Percentiles rank a stretch among this genome's conserved stretches.
phyloP scores from a whole-genome alignment of 306 rosid genomes.

The Malus asiatica region DNA sequence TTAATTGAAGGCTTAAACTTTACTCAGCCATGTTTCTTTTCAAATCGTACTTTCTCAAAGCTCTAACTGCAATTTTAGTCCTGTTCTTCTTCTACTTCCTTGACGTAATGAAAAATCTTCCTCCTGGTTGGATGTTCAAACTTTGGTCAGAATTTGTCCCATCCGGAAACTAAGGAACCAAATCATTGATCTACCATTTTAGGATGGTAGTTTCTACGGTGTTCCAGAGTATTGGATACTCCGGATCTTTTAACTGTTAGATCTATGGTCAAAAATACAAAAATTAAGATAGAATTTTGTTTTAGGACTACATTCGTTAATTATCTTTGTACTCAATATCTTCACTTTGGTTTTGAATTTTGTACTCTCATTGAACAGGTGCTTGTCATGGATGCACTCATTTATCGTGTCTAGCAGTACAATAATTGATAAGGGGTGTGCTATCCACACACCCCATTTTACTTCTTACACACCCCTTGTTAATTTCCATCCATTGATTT shows the following conservation, averaged over 20 bases:
- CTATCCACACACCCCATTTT: no score
- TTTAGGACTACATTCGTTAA: background rate
- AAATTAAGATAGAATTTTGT: no score
- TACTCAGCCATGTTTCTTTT: no score
- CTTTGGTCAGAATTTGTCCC: no score
- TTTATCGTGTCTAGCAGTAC: background rate
- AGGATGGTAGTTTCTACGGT: no score
- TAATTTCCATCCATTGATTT: no score
- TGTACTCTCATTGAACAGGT: background rate
- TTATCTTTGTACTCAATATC: background rate
- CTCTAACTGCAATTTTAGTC: background rate
- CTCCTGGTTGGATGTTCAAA: background rate
- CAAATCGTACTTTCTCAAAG: background rate
- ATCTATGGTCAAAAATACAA: no score
- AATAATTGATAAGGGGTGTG: background rate
- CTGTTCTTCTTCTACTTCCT: no score
- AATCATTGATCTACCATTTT: background rate
- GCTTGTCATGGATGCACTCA: background rate
- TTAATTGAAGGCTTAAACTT: no score
- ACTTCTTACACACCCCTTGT: no score
- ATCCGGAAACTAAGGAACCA: background rate
- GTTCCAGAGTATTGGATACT: no score
- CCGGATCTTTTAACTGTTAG: no score
- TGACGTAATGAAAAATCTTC: background rate
- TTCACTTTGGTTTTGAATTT: background rate